Evolutionary conservation across 116 monocot species (phyloP), one percentile per base, ranked within the genome.

Genomic region (Posidonia oceanica): DNA sequence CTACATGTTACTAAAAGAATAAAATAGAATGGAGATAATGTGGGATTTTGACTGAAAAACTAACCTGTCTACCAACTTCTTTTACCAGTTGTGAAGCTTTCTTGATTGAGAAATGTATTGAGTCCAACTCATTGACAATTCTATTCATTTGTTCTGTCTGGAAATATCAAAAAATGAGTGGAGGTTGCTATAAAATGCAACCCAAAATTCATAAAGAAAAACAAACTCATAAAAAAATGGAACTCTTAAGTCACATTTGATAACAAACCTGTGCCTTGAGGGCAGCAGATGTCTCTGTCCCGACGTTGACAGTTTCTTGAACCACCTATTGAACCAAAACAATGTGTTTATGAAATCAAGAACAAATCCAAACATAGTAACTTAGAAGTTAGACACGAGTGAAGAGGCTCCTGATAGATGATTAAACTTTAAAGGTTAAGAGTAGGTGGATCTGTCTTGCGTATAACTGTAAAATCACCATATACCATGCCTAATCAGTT

Each of bases 81-180:
- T 87, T 94, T 61, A 87, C 94, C 70, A 89, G 63, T 52, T 87
- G 76, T 23, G 89, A 75, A 70, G 89, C 94, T 73, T 89, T 89
- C 59, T 94, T 94, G 40, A 94, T 83, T 0, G 94, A 87, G 65
- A 94, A 94, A 12, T 85, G 89, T 70, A 89, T 80, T 2, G 94
- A 84, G 76, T 94, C 94, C 66, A 94, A 78, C 68, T 94, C 89
- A 74, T 94, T 85, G 52, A 84, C 89, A 78, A 94, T 87, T 41
- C 81, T 84, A 67, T 85, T 84, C 94, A 94, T 87, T 85, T 94
- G 94, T 53, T 94, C 89, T 37, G 89, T 94, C 94, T 94, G 84
- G 68, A 80, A 48, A 22, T 17, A 64, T 13, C 5, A 56, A 37
- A 29, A 62, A 16, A 70, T 36, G 18, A 54, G 20, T 36, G 52